Percentiles rank a stretch among this genome's conserved stretches.
Evolutionary conservation across 2,329 filamentous ascomycete genomes (phyloP).

Genomic region (Didymosphaeria variabile): DNA sequence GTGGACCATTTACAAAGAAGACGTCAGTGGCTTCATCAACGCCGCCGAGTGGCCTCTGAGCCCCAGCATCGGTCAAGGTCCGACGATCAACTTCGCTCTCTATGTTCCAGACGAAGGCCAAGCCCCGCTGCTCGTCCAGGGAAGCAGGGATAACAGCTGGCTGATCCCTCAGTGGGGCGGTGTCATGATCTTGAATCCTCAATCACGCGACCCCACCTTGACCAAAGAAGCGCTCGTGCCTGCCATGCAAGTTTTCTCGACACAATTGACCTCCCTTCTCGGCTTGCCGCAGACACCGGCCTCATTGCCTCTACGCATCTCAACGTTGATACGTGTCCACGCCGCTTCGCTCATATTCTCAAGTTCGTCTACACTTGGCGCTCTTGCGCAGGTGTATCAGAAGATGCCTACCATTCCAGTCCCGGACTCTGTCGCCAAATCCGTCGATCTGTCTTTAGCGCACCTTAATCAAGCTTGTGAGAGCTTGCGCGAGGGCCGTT

Average conservation of each 20-base stretch:
- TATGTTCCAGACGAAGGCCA: constrained; percentile 79
- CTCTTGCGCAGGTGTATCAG: constrained; percentile 82
- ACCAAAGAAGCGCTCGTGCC: constrained; percentile 74
- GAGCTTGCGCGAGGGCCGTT: constrained; percentile 68
- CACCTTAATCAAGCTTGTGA: constrained; percentile 82
- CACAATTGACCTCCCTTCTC: constrained; percentile 86
- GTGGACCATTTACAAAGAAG: constrained; percentile 79
- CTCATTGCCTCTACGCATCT: constrained; percentile 84
- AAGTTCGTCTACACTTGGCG: constrained; percentile 93
- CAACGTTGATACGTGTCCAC: constrained; percentile 84
- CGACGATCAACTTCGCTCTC: constrained; percentile 94
- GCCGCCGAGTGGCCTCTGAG: constrained; percentile 97
- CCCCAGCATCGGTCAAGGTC: constrained; percentile 90
- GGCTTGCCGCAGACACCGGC: constrained; percentile 80
- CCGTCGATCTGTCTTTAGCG: constrained; percentile 79
- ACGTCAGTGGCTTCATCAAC: constrained; percentile 94
- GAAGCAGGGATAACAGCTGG: constrained; percentile 77
- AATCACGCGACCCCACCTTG: constrained; percentile 54
- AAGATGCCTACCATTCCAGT: constrained; percentile 89
- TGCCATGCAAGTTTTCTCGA: constrained; percentile 87
- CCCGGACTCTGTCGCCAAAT: constrained; percentile 83
- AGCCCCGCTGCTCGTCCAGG: constrained; percentile 67
- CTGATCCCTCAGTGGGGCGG: constrained; percentile 96
- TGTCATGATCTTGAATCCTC: constrained; percentile 73
- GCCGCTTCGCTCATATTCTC: constrained; percentile 86